Evolutionary conservation across 768 basidiomycete genomes (phyloP).

Genomic region (Galerina marginata): DNA sequence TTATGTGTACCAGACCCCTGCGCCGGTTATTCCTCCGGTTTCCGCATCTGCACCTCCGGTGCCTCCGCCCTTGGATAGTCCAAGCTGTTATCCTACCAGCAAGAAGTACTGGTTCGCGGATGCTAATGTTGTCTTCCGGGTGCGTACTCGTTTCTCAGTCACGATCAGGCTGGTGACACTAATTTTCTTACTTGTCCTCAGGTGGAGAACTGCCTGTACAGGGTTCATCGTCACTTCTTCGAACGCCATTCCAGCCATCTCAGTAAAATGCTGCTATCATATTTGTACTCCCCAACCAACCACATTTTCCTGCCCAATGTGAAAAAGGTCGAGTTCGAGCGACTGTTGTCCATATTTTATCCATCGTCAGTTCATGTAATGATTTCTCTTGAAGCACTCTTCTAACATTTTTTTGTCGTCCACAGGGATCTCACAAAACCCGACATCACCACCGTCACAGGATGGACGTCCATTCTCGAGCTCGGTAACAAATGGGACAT

Average conservation of each 20-base stretch:
- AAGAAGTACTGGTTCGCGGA: constrained; percentile 24
- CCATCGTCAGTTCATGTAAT: constrained; percentile 32
- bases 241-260: constrained; percentile 32
- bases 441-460: constrained; percentile 37
- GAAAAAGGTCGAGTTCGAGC: constrained; percentile 41
- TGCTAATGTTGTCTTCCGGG: constrained; percentile 25
- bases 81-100: constrained; percentile 3
- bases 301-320: constrained; percentile 38
- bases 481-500: constrained; percentile 37
- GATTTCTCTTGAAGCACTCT: neutral
- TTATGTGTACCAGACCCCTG: constrained; percentile 18
- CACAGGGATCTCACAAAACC: constrained; percentile 33
- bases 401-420: neutral
- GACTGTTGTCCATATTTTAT: constrained; percentile 38
- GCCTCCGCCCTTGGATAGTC: neutral
- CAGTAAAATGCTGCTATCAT: constrained; percentile 18
- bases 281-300: neutral
- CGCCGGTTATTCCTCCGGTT: constrained; percentile 8
- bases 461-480: constrained; percentile 42
- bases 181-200: constrained; percentile 7
- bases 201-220: constrained; percentile 29
- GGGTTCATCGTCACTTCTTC: constrained; percentile 34
- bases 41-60: neutral
- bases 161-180: neutral
- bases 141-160: constrained; percentile 5